These are phyloP conservation scores for Zygoascus meyerae DNA, from an alignment of 1,139 yeast genomes.

Conservation along the genomic window DNA sequence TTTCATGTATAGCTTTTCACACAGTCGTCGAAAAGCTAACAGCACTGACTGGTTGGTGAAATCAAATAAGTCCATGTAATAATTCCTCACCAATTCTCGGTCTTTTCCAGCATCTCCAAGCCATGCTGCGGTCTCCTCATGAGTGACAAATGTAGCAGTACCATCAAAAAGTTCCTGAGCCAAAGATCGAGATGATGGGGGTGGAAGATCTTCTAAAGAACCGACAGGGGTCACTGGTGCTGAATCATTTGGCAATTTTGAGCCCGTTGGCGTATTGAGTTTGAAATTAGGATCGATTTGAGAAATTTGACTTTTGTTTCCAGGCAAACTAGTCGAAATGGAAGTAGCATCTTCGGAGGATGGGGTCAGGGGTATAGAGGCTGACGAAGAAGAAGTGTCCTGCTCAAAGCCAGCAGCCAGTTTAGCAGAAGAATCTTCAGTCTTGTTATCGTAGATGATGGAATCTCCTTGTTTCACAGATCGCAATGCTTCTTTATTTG, in stretches of 20 bases:
- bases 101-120: constrained; percentile 27
- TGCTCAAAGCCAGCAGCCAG: no score
- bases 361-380: no score
- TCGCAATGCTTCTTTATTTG: constrained; percentile 1
- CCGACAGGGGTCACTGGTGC: no score
- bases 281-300: no score
- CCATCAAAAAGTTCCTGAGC: constrained; percentile 21
- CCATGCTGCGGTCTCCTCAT: constrained; percentile 29
- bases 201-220: neutral
- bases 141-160: constrained; percentile 17
- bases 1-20: constrained; percentile 60
- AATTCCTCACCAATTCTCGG: constrained; percentile 22
- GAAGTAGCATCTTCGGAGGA: no score
- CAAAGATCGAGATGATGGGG: neutral
- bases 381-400: no score
- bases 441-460: no score
- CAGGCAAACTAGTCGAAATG: no score
- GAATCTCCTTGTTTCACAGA: neutral
- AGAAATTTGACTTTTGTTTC: no score
- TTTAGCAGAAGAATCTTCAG: no score
- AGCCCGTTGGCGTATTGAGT: no score
- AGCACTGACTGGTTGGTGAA: constrained; percentile 33
- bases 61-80: constrained; percentile 31
- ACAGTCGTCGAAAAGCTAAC: constrained; percentile 52
- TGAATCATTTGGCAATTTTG: no score